Base-by-base conservation (phyloP, 2,329 filamentous ascomycete species). In the Endocalyx cinctus region DNA sequence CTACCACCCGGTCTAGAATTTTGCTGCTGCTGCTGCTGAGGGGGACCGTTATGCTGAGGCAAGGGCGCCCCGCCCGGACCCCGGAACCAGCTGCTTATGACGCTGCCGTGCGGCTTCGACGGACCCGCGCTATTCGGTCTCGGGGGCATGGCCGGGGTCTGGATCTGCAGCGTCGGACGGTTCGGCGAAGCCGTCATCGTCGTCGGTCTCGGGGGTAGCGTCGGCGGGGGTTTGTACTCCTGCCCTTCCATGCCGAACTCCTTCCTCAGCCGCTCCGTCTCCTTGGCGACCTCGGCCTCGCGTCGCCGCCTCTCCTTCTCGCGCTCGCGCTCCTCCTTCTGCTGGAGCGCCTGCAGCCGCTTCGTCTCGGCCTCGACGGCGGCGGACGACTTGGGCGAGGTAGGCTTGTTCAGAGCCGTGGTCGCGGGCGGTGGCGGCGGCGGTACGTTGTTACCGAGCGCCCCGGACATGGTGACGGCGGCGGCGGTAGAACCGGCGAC, bases 221-320 rank as follows among this genome's bases (percentile, higher is more conserved):
- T 51, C 3, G 57, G 46, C 22, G 35, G 42, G 13, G 41, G 48
- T 6, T 47, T 26, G 46, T 60, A 40, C 47, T 62, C 55, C 49
- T 73, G 68, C 1, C 67, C 67, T 31, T 70, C 60, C 28, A 77
- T 66, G 29, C 84, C 84, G 48, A 86, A 89, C 47, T 82, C 59
- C 45, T 68, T 75, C 15, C 77, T 68, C 22, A 98, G 66, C 2
- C 88, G 73, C 55, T 92, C 87, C 1, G 92, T 97, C 63, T 98
- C 90, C 41, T 72, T 74, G 14, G 89, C 81, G 2, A 89, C 64
- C 46, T 76, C 74, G 8, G 70, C 74, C 19, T 81, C 72, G 37
- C 69, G 66, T 19, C 60, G 61, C 17, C 62, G 70, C 1, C 66
- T 70, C 46, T 84, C 79, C 35, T 61, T 69, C 40, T 74, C 69